phyloP scores from a whole-genome alignment of 768 basidiomycete genomes.

The Phlebiopsis gigantea region DNA sequence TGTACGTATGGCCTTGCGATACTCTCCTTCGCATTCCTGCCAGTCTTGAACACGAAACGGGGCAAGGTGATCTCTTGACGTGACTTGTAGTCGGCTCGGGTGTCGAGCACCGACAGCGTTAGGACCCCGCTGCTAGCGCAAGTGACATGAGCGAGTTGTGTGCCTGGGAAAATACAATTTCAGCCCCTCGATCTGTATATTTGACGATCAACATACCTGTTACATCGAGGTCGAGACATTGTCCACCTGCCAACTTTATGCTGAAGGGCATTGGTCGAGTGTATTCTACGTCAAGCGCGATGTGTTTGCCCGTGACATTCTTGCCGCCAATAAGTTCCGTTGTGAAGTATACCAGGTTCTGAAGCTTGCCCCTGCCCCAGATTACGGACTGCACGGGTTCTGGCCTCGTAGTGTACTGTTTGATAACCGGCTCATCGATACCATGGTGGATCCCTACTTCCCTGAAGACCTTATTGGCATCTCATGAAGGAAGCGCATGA shows the following conservation, averaged over 20 bases:
- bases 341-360: slow-evolving; percentile 34
- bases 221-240: slow-evolving; percentile 41
- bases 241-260: slow-evolving; percentile 15
- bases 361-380: slow-evolving; percentile 45
- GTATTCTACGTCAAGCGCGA: neutral
- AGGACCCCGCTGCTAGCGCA: neutral
- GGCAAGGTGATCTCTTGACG: neutral
- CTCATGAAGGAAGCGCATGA: neutral
- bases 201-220: slow-evolving; percentile 33
- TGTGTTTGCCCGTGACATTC: neutral
- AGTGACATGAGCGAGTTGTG: neutral
- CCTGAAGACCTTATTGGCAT: neutral
- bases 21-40: too few species aligned
- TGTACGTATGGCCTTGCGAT: slow-evolving; percentile 37
- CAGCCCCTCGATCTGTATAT: too few species aligned
- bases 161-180: neutral
- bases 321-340: neutral
- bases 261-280: neutral
- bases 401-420: neutral
- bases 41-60: neutral
- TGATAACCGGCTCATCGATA: neutral
- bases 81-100: neutral
- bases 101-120: neutral
- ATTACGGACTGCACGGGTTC: slow-evolving; percentile 30
- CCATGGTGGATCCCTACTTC: neutral